Evolutionary conservation across 1,139 yeast species (phyloP).

Genomic region (Taphrina wiesneri): DNA sequence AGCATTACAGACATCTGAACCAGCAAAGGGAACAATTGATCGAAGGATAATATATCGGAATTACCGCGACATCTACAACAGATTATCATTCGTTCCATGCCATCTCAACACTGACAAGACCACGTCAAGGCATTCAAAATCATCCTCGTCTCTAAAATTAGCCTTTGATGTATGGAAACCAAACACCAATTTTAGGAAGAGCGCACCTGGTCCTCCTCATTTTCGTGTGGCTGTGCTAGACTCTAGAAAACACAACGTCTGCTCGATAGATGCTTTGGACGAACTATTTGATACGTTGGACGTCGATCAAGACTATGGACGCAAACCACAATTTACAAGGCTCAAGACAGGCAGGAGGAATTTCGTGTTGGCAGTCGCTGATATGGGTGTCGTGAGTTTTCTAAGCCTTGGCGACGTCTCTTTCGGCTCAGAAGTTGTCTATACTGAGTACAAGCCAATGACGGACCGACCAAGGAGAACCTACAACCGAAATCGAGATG

Average conservation of each 20-base stretch:
- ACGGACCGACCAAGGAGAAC: not conserved
- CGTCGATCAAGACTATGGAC: not conserved
- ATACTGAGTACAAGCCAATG: slow-evolving; percentile 5
- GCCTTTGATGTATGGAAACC: slow-evolving; percentile 87
- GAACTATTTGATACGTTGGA: slow-evolving; percentile 15
- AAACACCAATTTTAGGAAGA: slow-evolving; percentile 65
- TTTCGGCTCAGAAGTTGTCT: not conserved
- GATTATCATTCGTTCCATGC: slow-evolving; percentile 25
- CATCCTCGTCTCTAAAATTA: slow-evolving; percentile 43
- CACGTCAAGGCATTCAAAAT: not conserved
- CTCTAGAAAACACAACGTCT: slow-evolving; percentile 19
- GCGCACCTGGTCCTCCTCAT: slow-evolving; percentile 69
- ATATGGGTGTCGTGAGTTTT: slow-evolving; percentile 34
- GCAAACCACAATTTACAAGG: slow-evolving; percentile 12
- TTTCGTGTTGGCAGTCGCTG: slow-evolving; percentile 34
- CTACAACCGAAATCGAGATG: not conserved
- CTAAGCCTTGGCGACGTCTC: slow-evolving; percentile 30
- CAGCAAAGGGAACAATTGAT: not conserved
- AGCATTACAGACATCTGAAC: not conserved
- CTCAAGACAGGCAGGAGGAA: slow-evolving; percentile 29
- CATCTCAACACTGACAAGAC: not conserved
- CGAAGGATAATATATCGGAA: not conserved
- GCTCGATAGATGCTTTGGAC: slow-evolving; percentile 8
- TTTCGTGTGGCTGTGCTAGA: slow-evolving; percentile 67
- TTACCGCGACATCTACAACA: slow-evolving; percentile 17